Evolutionary conservation across 2,329 filamentous ascomycete genomes (phyloP), one percentile per base, ranked within the genome.

Genomic region (Colletotrichum destructivum): DNA sequence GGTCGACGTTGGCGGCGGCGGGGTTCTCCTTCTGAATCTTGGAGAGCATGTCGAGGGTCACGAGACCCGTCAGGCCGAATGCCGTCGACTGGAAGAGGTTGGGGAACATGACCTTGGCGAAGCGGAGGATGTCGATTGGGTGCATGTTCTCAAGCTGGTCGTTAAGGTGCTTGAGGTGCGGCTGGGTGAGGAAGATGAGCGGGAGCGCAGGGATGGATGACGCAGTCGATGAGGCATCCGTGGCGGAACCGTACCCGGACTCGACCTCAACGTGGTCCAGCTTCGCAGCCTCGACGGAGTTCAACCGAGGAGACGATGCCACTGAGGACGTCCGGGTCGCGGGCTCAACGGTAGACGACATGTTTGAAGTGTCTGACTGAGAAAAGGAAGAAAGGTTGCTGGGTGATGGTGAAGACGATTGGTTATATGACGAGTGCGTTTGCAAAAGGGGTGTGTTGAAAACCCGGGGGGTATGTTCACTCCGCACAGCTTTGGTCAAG

Each of bases 111-210:
- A 93, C 92, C 80, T 96, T 93, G 87, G 92, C 94, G 93, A 97
- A 98, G 84, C 91, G 92, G 73, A 99, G 89, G 77, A 98, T 93
- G 75, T 98, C 96, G 88, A 96, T 88, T 73, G 96, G 94, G 80
- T 95, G 91, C 82, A 98, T 93, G 79, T 92, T 89, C 82, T 96
- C 93, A 77, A 99, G 86, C 83, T 97, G 94, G 75, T 91, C 85
- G 87, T 99, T 99, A 81, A 99, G 88, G 83, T 96, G 96, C 78
- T 94, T 92, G 76, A 98, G 87, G 82, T 99, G 96, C 74, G 92
- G 89, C 81, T 93, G 93, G 75, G 94, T 96, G 86, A 99, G 94
- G 82, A 92, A 91, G 78, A 98, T 88, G 72, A 94, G 90, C 16
- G 95, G 93, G 23, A 96, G 87, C 75, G 90, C 91, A 62, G 87